phyloP scores from a whole-genome alignment of 1,284 basidiomycete genomes.

The Rhodotorula sp. region DNA sequence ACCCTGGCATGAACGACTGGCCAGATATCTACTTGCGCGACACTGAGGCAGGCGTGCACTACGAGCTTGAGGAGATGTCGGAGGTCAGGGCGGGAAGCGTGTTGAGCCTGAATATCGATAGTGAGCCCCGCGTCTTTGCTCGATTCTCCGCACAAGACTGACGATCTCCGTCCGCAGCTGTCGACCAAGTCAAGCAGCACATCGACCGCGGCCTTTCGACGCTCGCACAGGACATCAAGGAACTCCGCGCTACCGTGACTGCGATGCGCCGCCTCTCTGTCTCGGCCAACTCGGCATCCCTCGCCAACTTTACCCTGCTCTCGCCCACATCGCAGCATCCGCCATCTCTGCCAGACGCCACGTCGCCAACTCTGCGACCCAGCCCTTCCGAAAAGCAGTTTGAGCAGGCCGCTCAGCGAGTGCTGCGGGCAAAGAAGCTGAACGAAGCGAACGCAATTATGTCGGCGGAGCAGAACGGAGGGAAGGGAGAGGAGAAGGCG shows the following conservation, averaged over 20 bases:
- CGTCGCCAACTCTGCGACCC: conserved; percentile 3
- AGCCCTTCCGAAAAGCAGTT: conserved; percentile 38
- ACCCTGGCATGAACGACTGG: conserved; percentile 73
- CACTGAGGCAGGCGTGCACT: conserved; percentile 83
- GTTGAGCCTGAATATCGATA: conserved; percentile 91
- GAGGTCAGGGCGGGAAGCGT: conserved; percentile 86
- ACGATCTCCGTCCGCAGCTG: conserved; percentile 56
- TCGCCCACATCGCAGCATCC: conserved; percentile 7
- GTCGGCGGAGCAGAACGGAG: not conserved
- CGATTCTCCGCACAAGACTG: not conserved
- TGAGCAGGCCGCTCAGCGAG: conserved; percentile 36
- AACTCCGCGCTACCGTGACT: conserved; percentile 69
- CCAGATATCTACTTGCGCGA: conserved; percentile 95
- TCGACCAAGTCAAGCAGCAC: conserved; percentile 98
- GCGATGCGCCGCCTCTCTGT: conserved; percentile 55
- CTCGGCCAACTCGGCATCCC: conserved; percentile 45
- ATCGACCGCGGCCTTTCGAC: conserved; percentile 84
- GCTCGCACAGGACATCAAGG: conserved; percentile 88
- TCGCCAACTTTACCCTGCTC: conserved; percentile 31
- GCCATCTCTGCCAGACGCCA: too few species aligned
- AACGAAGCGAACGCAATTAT: conserved; percentile 4
- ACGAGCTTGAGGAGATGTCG: conserved; percentile 92
- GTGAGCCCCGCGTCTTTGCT: conserved; percentile 59
- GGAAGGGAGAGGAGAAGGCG: conserved; percentile 46
- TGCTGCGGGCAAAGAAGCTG: conserved; percentile 19